Evolutionary conservation across 2,329 filamentous ascomycete species (phyloP).

Genomic region (Talaromyces sp.): DNA sequence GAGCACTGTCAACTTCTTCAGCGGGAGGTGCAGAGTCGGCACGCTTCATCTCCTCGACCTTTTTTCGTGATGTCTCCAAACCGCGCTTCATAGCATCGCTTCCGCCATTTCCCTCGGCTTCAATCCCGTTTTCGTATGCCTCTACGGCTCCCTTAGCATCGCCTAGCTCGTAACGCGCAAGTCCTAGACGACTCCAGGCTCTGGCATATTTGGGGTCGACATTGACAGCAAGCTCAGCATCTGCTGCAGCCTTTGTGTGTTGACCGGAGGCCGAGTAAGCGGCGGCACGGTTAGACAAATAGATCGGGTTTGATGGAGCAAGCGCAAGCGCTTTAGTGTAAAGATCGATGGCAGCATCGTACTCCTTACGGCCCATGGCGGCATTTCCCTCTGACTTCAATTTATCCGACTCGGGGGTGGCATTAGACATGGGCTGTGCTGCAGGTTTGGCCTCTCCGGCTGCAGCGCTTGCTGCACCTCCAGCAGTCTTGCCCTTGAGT

Average conservation of each 20-base stretch:
- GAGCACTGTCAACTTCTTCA: slow-evolving; percentile 51
- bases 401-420: slow-evolving; percentile 71
- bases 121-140: slow-evolving; percentile 88
- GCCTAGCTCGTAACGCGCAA: slow-evolving; percentile 86
- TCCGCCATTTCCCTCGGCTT: slow-evolving; percentile 88
- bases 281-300: slow-evolving; percentile 94
- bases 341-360: slow-evolving; percentile 72
- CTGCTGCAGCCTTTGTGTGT: slow-evolving; percentile 77
- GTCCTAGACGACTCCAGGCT: slow-evolving; percentile 89
- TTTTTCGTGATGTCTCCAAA: slow-evolving; percentile 85
- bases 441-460: slow-evolving; percentile 19
- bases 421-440: slow-evolving; percentile 39
- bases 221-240: slow-evolving; percentile 85
- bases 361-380: slow-evolving; percentile 93
- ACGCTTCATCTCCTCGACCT: slow-evolving; percentile 73
- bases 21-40: slow-evolving; percentile 51
- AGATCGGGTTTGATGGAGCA: slow-evolving; percentile 84
- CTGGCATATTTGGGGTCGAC: slow-evolving; percentile 94
- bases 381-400: slow-evolving; percentile 90
- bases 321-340: slow-evolving; percentile 85
- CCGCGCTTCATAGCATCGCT: slow-evolving; percentile 98
- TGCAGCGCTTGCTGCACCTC: slow-evolving; percentile 42
- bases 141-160: slow-evolving; percentile 91
- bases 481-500: slow-evolving; percentile 65
- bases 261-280: slow-evolving; percentile 82